Conservation (phyloP, 2,329 filamentous ascomycete species). For the Ceratocystis smalleyi region DNA sequence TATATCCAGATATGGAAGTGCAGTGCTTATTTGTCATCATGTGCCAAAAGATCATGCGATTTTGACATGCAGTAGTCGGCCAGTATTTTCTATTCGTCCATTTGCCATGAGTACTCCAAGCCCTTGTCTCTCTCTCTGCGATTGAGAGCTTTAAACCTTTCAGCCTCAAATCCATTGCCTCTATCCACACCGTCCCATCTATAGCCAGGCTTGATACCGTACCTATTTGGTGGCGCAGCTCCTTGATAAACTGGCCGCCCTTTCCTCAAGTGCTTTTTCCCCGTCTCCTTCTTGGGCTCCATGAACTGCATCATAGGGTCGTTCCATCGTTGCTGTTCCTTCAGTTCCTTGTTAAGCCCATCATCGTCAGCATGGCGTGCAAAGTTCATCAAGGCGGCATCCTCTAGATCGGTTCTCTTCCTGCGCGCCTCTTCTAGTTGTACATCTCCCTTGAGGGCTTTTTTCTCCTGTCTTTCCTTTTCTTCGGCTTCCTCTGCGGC, state of each 20-base stretch:
- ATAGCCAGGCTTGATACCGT: constrained; percentile 82
- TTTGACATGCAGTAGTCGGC: neutral
- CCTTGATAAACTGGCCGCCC: constrained; percentile 60
- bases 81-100: constrained; percentile 51
- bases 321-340: constrained; percentile 67
- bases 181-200: constrained; percentile 95
- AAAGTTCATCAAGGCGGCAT: constrained; percentile 68
- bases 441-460: constrained; percentile 69
- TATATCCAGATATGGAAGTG: too few relatives aligned
- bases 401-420: constrained; percentile 52
- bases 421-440: constrained; percentile 54
- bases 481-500: constrained; percentile 51
- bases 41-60: too few relatives aligned
- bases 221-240: constrained; percentile 72
- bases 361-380: constrained; percentile 71
- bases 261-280: constrained; percentile 24
- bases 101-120: constrained; percentile 86
- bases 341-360: constrained; percentile 71
- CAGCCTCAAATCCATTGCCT: constrained; percentile 80
- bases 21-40: too few relatives aligned
- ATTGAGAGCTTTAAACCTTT: constrained; percentile 83
- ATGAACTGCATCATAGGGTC: constrained; percentile 81
- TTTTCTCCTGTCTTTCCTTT: constrained; percentile 49
- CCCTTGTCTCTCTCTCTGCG: constrained; percentile 58
- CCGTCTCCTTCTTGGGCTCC: constrained; percentile 31